phyloP scores from a whole-genome alignment of 139 green algal species.

The Micractinium conductrix region DNA sequence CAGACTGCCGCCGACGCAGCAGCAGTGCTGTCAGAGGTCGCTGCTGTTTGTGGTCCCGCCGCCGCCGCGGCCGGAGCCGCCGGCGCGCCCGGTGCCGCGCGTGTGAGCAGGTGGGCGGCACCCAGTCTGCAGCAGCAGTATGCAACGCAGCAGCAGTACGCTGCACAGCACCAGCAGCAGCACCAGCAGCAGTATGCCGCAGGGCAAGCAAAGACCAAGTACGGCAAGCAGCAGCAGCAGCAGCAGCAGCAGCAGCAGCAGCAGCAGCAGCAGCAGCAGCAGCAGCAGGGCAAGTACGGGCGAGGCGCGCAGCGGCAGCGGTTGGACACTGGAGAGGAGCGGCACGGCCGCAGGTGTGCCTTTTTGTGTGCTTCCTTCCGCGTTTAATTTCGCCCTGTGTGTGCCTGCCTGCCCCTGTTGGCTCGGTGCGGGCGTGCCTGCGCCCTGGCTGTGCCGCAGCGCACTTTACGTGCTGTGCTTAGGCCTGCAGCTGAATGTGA shows the following conservation, averaged over 20 bases:
- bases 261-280: neutral
- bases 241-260: neutral
- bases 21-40: conserved; percentile 22
- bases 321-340: neutral
- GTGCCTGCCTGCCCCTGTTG: too few species aligned
- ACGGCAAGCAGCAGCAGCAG: neutral
- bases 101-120: neutral
- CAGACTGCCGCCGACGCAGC: conserved; percentile 34
- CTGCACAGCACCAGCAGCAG: conserved; percentile 1
- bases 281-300: neutral
- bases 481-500: too few species aligned
- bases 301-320: neutral
- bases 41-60: neutral
- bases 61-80: neutral
- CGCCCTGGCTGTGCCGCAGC: too few species aligned
- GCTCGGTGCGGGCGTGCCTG: too few species aligned
- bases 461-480: too few species aligned
- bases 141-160: neutral
- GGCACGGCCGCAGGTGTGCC: neutral
- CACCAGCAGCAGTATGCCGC: conserved; percentile 8
- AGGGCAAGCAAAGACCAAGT: conserved; percentile 9
- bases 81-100: neutral
- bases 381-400: too few species aligned
- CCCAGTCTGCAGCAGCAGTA: conserved; percentile 2
- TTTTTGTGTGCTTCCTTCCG: too few species aligned